Percentiles rank a stretch among this genome's conserved stretches.
These are phyloP conservation scores for Candida xiaguanensis DNA, from an alignment of 805 yeast species.

Conservation along the genomic window DNA sequence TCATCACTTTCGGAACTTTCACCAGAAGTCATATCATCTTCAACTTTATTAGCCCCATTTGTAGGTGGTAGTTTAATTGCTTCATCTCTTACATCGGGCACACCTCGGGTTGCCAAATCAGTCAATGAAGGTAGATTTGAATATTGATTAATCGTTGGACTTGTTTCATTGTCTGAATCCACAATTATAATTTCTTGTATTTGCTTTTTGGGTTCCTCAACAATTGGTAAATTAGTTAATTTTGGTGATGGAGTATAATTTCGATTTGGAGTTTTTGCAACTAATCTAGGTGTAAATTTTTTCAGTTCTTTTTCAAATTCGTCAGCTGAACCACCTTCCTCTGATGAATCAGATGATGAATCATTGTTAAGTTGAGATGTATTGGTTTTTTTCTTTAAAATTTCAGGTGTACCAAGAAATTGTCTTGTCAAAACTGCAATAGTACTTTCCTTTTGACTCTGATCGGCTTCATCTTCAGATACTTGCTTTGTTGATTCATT, in stretches of 20 bases:
- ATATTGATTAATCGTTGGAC: not conserved
- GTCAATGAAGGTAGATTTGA: conserved; percentile 42
- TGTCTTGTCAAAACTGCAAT: not conserved
- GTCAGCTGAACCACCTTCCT: conserved; percentile 9
- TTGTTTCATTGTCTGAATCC: not conserved
- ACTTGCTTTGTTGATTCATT: not conserved
- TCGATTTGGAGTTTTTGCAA: conserved; percentile 9
- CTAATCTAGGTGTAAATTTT: conserved; percentile 9
- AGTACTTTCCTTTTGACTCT: not conserved
- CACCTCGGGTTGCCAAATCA: conserved; percentile 59
- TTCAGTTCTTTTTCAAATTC: conserved; percentile 1
- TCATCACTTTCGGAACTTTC: conserved; percentile 4
- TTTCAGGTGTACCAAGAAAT: not conserved
- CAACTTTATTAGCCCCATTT: not conserved
- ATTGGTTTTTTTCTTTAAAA: not conserved
- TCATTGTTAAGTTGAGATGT: conserved; percentile 5
- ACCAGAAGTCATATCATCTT: conserved; percentile 1
- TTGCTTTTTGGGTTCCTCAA: not conserved
- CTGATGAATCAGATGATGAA: conserved; percentile 13
- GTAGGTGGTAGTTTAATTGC: not conserved
- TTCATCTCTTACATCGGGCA: conserved; percentile 57
- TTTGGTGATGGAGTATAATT: conserved; percentile 3
- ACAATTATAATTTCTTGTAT: not conserved
- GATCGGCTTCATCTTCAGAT: not conserved
- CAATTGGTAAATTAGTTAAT: not conserved